phyloP scores from a whole-genome alignment of 2,329 filamentous ascomycete species.

The Aspergillus cejpii region DNA sequence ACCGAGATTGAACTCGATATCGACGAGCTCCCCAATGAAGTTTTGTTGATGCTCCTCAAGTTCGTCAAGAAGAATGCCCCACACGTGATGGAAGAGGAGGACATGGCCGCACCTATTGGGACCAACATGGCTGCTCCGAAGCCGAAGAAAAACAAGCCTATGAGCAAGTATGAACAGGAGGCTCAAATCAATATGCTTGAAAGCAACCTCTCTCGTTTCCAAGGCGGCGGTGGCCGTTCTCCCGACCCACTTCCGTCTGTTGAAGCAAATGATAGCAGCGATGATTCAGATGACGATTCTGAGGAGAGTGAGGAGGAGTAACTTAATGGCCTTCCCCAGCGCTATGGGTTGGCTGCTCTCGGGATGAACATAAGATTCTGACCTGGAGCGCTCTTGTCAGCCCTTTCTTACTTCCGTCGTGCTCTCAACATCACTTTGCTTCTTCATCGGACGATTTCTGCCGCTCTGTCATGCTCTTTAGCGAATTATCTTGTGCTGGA shows the following conservation, averaged over 20 bases:
- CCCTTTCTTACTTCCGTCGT: no score
- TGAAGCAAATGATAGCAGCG: conserved; percentile 42
- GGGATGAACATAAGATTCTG: no score
- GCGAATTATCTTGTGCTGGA: conserved; percentile 9
- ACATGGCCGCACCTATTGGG: conserved; percentile 28
- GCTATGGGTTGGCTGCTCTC: neutral
- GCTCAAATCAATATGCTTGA: conserved; percentile 45
- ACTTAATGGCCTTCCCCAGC: conserved; percentile 9
- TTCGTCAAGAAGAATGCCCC: conserved; percentile 45
- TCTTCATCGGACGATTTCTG: neutral
- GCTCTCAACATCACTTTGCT: neutral
- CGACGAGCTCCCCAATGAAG: conserved; percentile 44
- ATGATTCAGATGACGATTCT: conserved; percentile 43
- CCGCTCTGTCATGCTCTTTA: conserved; percentile 4
- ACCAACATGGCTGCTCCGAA: conserved; percentile 36
- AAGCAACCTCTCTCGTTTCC: conserved; percentile 43
- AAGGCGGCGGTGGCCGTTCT: conserved; percentile 37
- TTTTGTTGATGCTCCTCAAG: conserved; percentile 41
- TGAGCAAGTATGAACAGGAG: conserved; percentile 48
- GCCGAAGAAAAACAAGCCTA: conserved; percentile 48
- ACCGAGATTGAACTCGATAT: conserved; percentile 46
- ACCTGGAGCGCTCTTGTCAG: no score
- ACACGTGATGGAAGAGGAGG: conserved; percentile 40
- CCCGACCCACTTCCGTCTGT: conserved; percentile 41
- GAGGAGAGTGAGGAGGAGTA: conserved; percentile 48